These are phyloP conservation scores for Tolypocladium endophyticum DNA, from an alignment of 2,329 filamentous ascomycete genomes.

Conservation along the genomic window DNA sequence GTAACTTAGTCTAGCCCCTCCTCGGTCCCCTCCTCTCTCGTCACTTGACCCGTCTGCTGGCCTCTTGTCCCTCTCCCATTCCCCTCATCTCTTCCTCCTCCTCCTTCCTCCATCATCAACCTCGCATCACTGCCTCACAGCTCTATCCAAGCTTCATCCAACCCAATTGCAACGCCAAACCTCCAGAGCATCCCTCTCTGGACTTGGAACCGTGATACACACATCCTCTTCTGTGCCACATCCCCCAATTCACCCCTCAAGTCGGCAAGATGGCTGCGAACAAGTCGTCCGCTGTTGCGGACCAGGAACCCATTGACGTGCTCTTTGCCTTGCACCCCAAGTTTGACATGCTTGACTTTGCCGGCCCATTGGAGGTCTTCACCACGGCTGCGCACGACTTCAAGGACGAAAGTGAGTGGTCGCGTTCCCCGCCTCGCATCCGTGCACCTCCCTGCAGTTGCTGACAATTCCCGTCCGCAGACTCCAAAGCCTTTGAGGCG, in stretches of 20 bases:
- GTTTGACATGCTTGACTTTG: constrained; percentile 49
- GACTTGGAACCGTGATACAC: neutral
- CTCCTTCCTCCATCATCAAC: constrained; percentile 10
- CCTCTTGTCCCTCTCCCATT: neutral
- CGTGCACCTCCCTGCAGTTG: neutral
- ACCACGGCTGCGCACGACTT: constrained; percentile 39
- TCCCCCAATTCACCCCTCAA: constrained; percentile 7
- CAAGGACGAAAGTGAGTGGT: constrained; percentile 36
- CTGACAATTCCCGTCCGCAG: constrained; percentile 20
- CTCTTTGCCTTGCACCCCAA: constrained; percentile 50
- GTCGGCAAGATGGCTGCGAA: constrained; percentile 41
- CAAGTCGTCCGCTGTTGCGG: constrained; percentile 48
- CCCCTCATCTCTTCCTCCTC: constrained; percentile 1
- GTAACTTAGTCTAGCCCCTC: neutral
- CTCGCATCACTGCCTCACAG: constrained; percentile 10
- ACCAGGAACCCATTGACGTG: constrained; percentile 47
- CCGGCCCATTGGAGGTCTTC: constrained; percentile 43
- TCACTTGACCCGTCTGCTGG: neutral
- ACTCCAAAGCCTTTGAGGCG: constrained; percentile 46
- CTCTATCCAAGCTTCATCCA: constrained; percentile 8
- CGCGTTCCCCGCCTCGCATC: too few relatives aligned
- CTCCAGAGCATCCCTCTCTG: neutral
- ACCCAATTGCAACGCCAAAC: neutral
- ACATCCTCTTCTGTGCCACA: constrained; percentile 5
- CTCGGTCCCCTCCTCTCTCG: neutral